Conservation (phyloP, 345 rosid species). For the Ceriops decandra region DNA sequence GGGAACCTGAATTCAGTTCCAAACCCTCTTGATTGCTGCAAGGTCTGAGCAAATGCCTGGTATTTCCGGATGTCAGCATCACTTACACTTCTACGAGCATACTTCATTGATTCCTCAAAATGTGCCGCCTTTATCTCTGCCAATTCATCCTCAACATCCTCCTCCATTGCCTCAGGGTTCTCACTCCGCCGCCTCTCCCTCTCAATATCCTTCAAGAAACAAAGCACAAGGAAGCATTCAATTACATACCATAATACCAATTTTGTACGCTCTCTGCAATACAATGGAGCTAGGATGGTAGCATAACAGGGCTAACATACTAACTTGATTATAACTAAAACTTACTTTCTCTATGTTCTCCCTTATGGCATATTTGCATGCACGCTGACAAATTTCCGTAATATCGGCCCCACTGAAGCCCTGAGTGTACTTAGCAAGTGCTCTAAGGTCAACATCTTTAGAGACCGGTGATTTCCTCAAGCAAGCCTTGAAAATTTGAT, state of each 20-base stretch:
- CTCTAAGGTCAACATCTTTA: conserved; percentile 79
- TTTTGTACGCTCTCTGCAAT: too few relatives aligned
- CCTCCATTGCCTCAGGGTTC: conserved; percentile 97
- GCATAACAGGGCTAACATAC: too few relatives aligned
- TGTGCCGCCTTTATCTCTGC: conserved; percentile 83
- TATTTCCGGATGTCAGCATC: conserved; percentile 93
- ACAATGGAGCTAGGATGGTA: too few relatives aligned
- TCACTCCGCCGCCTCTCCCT: conserved; percentile 72
- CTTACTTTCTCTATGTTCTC: conserved; percentile 89
- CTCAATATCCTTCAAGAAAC: conserved; percentile 62
- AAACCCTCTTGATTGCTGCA: conserved; percentile 91
- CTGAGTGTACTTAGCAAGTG: conserved; percentile 84
- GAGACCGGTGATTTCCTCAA: conserved; percentile 90
- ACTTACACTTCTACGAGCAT: conserved; percentile 83
- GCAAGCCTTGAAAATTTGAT: conserved; percentile 74
- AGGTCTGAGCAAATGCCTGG: conserved; percentile 92
- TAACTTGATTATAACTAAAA: background rate
- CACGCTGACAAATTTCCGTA: conserved; percentile 91
- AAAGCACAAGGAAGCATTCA: background rate
- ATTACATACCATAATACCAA: background rate
- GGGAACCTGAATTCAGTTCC: conserved; percentile 80
- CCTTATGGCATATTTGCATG: conserved; percentile 90
- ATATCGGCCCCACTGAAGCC: conserved; percentile 98
- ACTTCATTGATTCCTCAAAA: conserved; percentile 93
- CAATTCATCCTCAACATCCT: conserved; percentile 75